These are phyloP conservation scores for Debaryomyces fabryi DNA, from an alignment of 1,139 yeast genomes.

Conservation along the genomic window DNA sequence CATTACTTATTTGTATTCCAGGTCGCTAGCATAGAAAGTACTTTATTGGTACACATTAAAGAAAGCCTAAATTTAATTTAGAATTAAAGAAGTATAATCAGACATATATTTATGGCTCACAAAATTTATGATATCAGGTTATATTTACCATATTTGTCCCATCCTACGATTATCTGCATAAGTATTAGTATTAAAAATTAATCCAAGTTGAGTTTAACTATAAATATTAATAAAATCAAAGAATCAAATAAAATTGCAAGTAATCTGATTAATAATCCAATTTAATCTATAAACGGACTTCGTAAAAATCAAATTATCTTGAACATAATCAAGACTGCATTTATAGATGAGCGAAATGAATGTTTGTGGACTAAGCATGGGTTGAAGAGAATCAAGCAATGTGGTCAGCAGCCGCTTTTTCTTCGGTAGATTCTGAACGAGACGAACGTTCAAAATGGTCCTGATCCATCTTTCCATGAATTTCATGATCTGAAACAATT, in stretches of 20 bases:
- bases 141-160: not conserved
- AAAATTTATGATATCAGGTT: not conserved
- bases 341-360: not conserved
- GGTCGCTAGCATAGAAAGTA: no score
- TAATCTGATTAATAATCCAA: not conserved
- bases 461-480: not conserved
- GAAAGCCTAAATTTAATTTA: no score
- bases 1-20: no score
- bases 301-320: not conserved
- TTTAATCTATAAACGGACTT: not conserved
- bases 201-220: not conserved
- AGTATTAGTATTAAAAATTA: not conserved
- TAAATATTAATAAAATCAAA: not conserved
- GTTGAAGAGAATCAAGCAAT: not conserved
- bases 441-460: not conserved
- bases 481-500: constrained; percentile 44
- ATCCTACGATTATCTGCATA: not conserved
- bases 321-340: not conserved
- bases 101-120: no score
- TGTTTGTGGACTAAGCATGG: not conserved
- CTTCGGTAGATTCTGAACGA: constrained; percentile 1
- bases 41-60: no score
- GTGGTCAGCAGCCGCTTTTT: not conserved
- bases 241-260: not conserved
- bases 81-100: no score